These are phyloP conservation scores for Allium sativum DNA, from an alignment of 106 monocot genomes.

Conservation along the genomic window DNA sequence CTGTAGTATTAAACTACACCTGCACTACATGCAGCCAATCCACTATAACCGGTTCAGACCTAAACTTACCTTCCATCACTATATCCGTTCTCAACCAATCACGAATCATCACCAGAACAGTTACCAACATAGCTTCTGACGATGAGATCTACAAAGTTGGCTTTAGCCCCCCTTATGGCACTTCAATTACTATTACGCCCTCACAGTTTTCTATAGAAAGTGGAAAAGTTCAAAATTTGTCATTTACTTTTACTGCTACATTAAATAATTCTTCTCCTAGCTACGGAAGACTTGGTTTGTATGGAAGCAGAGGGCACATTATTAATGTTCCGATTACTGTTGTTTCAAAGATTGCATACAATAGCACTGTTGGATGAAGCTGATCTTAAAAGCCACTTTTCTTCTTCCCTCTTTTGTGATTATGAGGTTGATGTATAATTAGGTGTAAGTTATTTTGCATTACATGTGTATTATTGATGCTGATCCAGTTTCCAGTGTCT, in stretches of 20 bases:
- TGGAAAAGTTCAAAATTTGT: conserved; percentile 45
- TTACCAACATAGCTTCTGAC: conserved; percentile 52
- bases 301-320: conserved; percentile 63
- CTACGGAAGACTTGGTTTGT: conserved; percentile 73
- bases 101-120: conserved; percentile 46
- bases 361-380: conserved; percentile 13
- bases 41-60: conserved; percentile 39
- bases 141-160: conserved; percentile 55
- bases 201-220: conserved; percentile 39
- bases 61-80: conserved; percentile 88
- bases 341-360: conserved; percentile 47
- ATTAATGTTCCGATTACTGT: conserved; percentile 56
- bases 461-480: no score
- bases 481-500: no score
- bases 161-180: conserved; percentile 72
- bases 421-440: conserved; percentile 18
- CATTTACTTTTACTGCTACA: conserved; percentile 55
- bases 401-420: conserved; percentile 7
- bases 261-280: conserved; percentile 59
- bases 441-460: no score
- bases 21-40: conserved; percentile 34
- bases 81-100: conserved; percentile 60
- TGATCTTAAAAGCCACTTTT: neutral
- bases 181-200: conserved; percentile 52
- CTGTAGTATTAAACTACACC: conserved; percentile 73